Conservation (phyloP, 768 basidiomycete species). For the Leccinellum albellum region DNA sequence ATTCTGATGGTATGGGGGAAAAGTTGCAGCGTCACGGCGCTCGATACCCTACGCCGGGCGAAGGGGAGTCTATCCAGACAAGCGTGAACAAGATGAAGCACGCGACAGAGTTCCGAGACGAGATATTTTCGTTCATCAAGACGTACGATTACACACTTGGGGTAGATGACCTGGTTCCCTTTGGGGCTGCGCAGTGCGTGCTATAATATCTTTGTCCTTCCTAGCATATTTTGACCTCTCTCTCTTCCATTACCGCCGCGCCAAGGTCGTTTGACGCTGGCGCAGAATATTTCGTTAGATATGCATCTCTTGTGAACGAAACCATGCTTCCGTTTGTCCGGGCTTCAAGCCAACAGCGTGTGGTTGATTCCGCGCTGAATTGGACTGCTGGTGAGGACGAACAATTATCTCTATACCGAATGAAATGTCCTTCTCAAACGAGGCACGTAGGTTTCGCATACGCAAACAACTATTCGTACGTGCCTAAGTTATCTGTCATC, state of each 20-base stretch:
- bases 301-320: slow-evolving; percentile 41
- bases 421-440: neutral
- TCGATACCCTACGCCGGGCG: neutral
- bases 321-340: slow-evolving; percentile 50
- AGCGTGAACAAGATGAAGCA: slow-evolving; percentile 53
- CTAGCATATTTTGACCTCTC: slow-evolving; percentile 28
- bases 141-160: slow-evolving; percentile 58
- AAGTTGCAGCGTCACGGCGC: neutral
- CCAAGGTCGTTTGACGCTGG: slow-evolving; percentile 50
- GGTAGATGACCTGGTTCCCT: slow-evolving; percentile 53
- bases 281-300: slow-evolving; percentile 45
- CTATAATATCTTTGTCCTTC: slow-evolving; percentile 49
- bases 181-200: slow-evolving; percentile 62
- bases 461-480: slow-evolving; percentile 43
- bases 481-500: slow-evolving; percentile 51
- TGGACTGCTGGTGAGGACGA: slow-evolving; percentile 53
- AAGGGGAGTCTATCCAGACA: slow-evolving; percentile 37
- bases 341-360: slow-evolving; percentile 46
- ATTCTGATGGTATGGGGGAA: neutral
- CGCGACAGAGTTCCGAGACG: slow-evolving; percentile 41
- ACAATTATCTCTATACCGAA: neutral
- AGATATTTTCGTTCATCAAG: slow-evolving; percentile 47
- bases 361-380: slow-evolving; percentile 61
- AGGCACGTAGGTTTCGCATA: slow-evolving; percentile 37
- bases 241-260: neutral